These are phyloP conservation scores for Eutrema heterophyllum DNA, from an alignment of 345 rosid genomes.

Conservation along the genomic window DNA sequence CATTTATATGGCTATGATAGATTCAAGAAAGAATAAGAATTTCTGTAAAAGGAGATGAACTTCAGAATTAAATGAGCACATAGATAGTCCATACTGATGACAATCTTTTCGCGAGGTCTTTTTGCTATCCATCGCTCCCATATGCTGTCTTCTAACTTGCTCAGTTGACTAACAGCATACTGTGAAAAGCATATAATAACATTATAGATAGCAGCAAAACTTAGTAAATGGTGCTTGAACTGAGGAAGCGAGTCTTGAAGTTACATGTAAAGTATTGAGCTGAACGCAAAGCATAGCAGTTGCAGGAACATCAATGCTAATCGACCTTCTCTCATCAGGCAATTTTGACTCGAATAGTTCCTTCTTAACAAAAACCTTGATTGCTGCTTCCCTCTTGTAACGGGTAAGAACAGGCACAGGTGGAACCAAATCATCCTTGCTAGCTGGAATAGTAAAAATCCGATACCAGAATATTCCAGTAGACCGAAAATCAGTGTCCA, in stretches of 20 bases:
- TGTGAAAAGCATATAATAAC: conserved; percentile 35
- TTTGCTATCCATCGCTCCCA: conserved; percentile 74
- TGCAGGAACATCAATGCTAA: conserved; percentile 53
- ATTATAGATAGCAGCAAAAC: conserved; percentile 3
- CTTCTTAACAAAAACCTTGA: conserved; percentile 93
- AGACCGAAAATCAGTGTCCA: neutral
- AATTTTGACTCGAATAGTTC: conserved; percentile 78
- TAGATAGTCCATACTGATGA: conserved; percentile 50
- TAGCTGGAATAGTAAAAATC: conserved; percentile 47
- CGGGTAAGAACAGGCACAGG: conserved; percentile 94
- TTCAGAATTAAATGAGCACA: neutral
- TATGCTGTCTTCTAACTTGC: conserved; percentile 90
- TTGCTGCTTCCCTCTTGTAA: conserved; percentile 78
- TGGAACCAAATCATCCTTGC: conserved; percentile 89
- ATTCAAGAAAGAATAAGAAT: neutral
- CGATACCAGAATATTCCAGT: conserved; percentile 19
- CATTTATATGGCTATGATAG: neutral
- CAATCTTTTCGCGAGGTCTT: conserved; percentile 55
- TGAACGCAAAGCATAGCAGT: conserved; percentile 80
- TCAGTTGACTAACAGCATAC: conserved; percentile 94
- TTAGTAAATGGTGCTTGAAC: conserved; percentile 4
- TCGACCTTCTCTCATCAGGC: conserved; percentile 68
- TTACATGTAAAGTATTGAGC: conserved; percentile 85
- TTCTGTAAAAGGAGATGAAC: neutral
- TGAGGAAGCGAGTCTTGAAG: conserved; percentile 32